Evolutionary conservation across 192 early-diverging fungal genomes (phyloP).

Genomic region (Coemansia sp.): DNA sequence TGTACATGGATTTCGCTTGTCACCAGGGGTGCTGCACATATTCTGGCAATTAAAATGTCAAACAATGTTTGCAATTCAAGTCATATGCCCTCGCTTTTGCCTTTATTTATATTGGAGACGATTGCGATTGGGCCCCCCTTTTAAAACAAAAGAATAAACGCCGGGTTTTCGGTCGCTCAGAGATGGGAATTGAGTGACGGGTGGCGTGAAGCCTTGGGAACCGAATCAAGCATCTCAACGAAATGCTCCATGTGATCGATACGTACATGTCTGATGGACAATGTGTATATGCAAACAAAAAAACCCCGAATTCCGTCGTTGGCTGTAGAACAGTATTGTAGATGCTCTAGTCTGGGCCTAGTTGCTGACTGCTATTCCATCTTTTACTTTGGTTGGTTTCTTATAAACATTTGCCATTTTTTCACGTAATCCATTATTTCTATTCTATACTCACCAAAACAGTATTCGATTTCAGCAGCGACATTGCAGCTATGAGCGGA

Average conservation of each 20-base stretch:
- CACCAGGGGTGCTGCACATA: neutral
- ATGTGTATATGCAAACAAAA: neutral
- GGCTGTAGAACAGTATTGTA: neutral
- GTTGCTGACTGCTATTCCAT: neutral
- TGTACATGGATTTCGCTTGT: neutral
- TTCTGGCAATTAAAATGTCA: neutral
- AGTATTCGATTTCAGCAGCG: neutral
- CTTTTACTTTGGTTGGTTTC: neutral
- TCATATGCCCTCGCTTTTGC: neutral
- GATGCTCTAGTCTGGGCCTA: neutral
- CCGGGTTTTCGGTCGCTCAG: neutral
- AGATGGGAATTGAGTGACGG: neutral
- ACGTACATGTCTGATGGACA: neutral
- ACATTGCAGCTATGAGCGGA: conserved; percentile 1
- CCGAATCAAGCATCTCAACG: neutral
- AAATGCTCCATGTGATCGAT: neutral
- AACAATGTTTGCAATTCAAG: neutral
- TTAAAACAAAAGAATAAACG: too few species aligned
- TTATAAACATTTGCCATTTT: neutral
- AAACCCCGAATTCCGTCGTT: neutral
- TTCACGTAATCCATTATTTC: neutral
- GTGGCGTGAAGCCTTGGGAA: neutral
- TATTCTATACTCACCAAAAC: neutral
- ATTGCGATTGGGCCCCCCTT: neutral
- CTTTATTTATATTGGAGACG: neutral